phyloP scores from a whole-genome alignment of 108 stramenopile genomes.

The Cyclotella baltica region DNA sequence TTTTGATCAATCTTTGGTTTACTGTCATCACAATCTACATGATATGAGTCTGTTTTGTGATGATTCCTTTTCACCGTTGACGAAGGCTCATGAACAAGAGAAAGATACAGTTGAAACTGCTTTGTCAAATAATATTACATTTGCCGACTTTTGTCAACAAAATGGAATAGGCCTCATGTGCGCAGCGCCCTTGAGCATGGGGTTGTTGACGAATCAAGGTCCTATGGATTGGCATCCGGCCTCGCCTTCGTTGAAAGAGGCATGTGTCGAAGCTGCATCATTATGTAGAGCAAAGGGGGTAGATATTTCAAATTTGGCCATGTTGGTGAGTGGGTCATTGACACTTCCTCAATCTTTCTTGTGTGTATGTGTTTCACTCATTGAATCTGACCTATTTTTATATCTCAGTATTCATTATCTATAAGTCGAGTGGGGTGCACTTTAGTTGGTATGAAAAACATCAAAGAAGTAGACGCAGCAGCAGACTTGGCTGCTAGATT shows the following conservation, averaged over 20 bases:
- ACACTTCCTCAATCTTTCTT: neutral
- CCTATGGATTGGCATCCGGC: constrained; percentile 90
- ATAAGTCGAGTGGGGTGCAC: constrained; percentile 74
- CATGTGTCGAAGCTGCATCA: constrained; percentile 64
- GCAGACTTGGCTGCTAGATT: constrained; percentile 63
- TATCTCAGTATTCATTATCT: constrained; percentile 55
- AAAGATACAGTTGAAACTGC: neutral
- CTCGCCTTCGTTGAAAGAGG: constrained; percentile 58
- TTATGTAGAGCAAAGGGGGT: constrained; percentile 57
- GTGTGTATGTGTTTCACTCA: neutral
- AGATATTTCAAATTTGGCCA: constrained; percentile 69
- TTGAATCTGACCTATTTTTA: neutral
- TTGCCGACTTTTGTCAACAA: constrained; percentile 58
- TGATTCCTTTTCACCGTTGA: constrained; percentile 27
- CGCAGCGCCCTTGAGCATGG: constrained; percentile 92
- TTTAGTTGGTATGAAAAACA: constrained; percentile 80
- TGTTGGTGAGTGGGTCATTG: constrained; percentile 24
- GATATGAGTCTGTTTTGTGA: constrained; percentile 63
- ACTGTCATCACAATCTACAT: constrained; percentile 89
- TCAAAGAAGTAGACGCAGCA: constrained; percentile 66
- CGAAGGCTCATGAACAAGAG: neutral
- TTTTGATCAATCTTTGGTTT: constrained; percentile 87
- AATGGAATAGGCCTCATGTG: constrained; percentile 65
- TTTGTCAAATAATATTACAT: constrained; percentile 28
- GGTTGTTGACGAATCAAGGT: constrained; percentile 70